A percentile compares a stretch with the other conserved stretches of the same genome.
Evolutionary conservation across 345 rosid genomes (phyloP).

Genomic region (Brassica rapa): DNA sequence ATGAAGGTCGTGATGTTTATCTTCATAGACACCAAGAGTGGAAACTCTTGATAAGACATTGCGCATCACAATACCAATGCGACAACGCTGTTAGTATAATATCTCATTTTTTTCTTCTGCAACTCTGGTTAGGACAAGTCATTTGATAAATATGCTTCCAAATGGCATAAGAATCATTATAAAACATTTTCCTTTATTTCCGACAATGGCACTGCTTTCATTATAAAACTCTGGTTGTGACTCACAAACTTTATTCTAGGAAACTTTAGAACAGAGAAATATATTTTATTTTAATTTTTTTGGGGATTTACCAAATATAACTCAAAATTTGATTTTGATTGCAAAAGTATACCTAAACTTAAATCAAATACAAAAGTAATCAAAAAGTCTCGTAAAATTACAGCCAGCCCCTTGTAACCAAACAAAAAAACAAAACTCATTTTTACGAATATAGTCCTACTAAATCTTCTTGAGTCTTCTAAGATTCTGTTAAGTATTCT

Average conservation of each 20-base stretch:
- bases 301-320: too few species aligned
- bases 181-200: not conserved
- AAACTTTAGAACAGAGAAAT: not conserved
- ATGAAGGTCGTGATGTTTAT: slow-evolving; percentile 2
- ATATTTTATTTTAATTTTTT: not conserved
- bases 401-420: too few species aligned
- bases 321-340: too few species aligned
- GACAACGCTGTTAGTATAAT: slow-evolving; percentile 4
- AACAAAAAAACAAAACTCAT: too few species aligned
- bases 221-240: too few species aligned
- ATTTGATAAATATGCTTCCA: slow-evolving; percentile 1
- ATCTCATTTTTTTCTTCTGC: not conserved
- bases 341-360: too few species aligned
- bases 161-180: not conserved
- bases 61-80: slow-evolving; percentile 3
- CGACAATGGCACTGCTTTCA: not conserved
- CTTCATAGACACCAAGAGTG: not conserved
- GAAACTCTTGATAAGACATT: slow-evolving; percentile 7
- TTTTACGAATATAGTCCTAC: too few species aligned
- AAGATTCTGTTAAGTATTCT: too few species aligned
- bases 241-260: not conserved
- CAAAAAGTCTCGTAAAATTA: too few species aligned
- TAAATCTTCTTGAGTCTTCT: too few species aligned
- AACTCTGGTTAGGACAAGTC: not conserved
- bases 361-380: too few species aligned